A percentile compares a stretch with the other conserved stretches of the same genome.
Evolutionary conservation across 768 basidiomycete genomes (phyloP).

Genomic region (Boletus sensibilis): DNA sequence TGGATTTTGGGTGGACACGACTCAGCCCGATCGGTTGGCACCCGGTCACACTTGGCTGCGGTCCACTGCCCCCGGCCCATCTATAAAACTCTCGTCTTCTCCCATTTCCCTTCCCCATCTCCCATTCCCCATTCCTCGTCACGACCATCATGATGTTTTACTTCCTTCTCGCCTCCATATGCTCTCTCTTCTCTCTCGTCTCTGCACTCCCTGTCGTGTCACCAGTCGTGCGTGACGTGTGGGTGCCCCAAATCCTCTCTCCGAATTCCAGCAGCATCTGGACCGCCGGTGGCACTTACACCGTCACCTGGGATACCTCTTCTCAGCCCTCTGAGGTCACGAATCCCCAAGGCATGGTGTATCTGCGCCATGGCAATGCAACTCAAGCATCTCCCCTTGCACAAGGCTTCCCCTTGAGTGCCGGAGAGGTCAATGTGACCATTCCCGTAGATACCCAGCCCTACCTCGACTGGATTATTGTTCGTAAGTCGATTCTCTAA

Average conservation of each 20-base stretch:
- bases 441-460: slow-evolving; percentile 39
- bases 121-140: neutral
- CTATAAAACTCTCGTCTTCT: slow-evolving; percentile 13
- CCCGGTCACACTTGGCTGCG: neutral
- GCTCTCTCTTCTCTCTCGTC: slow-evolving; percentile 28
- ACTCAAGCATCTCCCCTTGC: slow-evolving; percentile 39
- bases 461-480: slow-evolving; percentile 42
- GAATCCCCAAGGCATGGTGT: slow-evolving; percentile 42
- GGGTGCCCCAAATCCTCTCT: slow-evolving; percentile 41
- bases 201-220: slow-evolving; percentile 29
- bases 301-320: slow-evolving; percentile 48
- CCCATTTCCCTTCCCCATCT: neutral
- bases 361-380: slow-evolving; percentile 37
- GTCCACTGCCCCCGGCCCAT: too few species aligned
- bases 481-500: slow-evolving; percentile 36
- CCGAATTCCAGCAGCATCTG: slow-evolving; percentile 40
- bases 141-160: slow-evolving; percentile 26
- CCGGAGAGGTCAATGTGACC: slow-evolving; percentile 37
- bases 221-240: slow-evolving; percentile 44
- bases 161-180: slow-evolving; percentile 11
- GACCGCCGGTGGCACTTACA: slow-evolving; percentile 38
- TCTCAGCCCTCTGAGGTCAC: slow-evolving; percentile 46
- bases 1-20: neutral
- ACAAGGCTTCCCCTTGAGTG: slow-evolving; percentile 36
- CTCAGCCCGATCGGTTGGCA: slow-evolving; percentile 4